Base-by-base conservation (phyloP, 1,284 basidiomycete species). In the Cryptococcus sp. region DNA sequence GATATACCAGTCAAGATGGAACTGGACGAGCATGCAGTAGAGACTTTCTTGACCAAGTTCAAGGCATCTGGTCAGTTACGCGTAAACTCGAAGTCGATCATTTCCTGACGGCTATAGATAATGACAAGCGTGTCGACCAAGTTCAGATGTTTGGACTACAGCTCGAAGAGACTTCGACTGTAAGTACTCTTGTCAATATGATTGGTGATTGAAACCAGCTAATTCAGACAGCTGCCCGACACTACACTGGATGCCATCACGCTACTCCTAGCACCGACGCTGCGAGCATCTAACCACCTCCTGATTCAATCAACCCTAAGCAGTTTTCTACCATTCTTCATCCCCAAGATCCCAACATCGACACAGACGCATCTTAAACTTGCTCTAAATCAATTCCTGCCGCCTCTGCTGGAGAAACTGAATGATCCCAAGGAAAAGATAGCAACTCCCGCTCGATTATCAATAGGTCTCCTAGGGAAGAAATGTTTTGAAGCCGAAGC, bases 351-450 rank as follows among this genome's bases (percentile, higher is more conserved):
- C 16, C 67, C 70, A 1, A 22, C 60, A 0, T 54, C 59, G 0
- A 45, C 54, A 0, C 9, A 10, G 39, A 41, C 9, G 11, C 39
- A 41, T 19, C 56, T 72, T 7, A 57, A 63, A 1, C 51, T 74
- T 1, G 62, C 64, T 0, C 49, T 72, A 0, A 25, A 52, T 0
- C 62, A 67, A n/a, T 37, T 74, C 7, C 54, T 74, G 0, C 70
- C 71, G 9, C 48, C 54, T 0, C 53, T 73, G 1, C 24, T 73
- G 18, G 74, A 76, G 23, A 66, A 65, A 46, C 51, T 75, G 25
- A 69, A 70, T 34, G 74, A 76, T 42, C 61, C 68, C 2, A 76
- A 75, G 54, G 74, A 76, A 14, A 59, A 66, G 25, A 50, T 70
- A 0, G 60, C 66, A 39, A 47, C 54, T 2, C 59, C 73, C 0